A percentile compares a stretch with the other conserved stretches of the same genome.
Evolutionary conservation across 2,329 filamentous ascomycete species (phyloP).

Genomic region (Ophiobolus disseminans): DNA sequence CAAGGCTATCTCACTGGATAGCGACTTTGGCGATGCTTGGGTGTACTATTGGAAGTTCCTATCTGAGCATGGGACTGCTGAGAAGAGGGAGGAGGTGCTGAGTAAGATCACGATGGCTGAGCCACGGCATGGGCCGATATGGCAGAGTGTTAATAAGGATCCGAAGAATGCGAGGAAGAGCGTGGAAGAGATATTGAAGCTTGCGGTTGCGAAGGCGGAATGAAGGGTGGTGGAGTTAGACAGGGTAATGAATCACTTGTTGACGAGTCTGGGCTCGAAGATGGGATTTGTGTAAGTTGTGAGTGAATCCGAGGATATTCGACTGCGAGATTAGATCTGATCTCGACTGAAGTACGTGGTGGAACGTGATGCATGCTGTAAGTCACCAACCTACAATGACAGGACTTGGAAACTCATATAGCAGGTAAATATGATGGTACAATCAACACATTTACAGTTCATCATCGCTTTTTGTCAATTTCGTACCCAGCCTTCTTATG

Average conservation of each 20-base stretch:
- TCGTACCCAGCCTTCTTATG: conserved; percentile 20
- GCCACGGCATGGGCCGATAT: conserved; percentile 89
- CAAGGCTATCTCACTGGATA: conserved; percentile 87
- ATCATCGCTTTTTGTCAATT: no score
- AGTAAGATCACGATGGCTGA: conserved; percentile 82
- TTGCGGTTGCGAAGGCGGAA: conserved; percentile 70
- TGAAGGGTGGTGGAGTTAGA: conserved; percentile 35
- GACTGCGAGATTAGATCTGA: no score
- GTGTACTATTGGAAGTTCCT: conserved; percentile 98
- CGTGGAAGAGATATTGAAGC: conserved; percentile 80
- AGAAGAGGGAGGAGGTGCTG: conserved; percentile 87
- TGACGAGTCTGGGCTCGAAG: no score
- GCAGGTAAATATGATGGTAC: no score
- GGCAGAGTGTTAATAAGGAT: conserved; percentile 86
- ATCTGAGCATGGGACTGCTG: conserved; percentile 88
- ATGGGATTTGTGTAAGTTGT: no score
- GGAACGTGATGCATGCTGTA: no score
- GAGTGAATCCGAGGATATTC: no score
- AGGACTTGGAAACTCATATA: no score
- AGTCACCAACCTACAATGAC: no score
- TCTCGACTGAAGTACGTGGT: no score
- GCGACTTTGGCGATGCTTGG: conserved; percentile 91
- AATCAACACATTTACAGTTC: no score
- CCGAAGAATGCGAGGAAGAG: conserved; percentile 78
- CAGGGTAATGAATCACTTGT: no score